phyloP scores from a whole-genome alignment of 2,329 filamentous ascomycete species.

The Neofusicoccum kwambonambiense region DNA sequence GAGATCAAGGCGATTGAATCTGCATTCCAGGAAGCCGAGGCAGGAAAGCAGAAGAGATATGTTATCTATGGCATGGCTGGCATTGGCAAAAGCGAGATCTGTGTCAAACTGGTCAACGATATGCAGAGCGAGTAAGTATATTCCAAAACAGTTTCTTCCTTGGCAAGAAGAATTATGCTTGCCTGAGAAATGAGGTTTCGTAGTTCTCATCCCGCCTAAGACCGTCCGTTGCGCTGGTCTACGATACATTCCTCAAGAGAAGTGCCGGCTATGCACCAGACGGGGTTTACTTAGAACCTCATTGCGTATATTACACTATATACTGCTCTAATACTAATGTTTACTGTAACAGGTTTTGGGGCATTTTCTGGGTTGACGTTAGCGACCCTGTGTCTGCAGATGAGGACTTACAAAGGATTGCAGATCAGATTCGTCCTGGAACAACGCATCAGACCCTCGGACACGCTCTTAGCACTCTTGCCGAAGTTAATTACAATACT shows the following conservation, averaged over 20 bases:
- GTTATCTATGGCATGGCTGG: constrained; percentile 32
- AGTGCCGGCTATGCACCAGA: no score
- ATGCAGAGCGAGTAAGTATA: constrained; percentile 27
- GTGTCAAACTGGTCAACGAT: constrained; percentile 27
- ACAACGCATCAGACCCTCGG: constrained; percentile 16
- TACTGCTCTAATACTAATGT: neutral
- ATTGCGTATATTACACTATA: neutral
- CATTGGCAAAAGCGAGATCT: constrained; percentile 35
- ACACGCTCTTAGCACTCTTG: constrained; percentile 19
- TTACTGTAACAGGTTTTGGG: constrained; percentile 27
- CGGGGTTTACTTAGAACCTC: neutral
- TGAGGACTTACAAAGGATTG: constrained; percentile 26
- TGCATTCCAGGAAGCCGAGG: neutral
- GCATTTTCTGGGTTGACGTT: constrained; percentile 34
- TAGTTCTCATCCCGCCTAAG: no score
- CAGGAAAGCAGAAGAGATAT: constrained; percentile 24
- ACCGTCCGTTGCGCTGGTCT: no score
- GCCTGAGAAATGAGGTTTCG: no score
- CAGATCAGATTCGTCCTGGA: constrained; percentile 21
- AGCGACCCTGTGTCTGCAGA: constrained; percentile 25
- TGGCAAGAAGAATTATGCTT: neutral
- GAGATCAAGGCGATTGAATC: neutral
- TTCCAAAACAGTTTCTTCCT: neutral
- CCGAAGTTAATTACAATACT: neutral
- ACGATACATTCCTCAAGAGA: no score